Percentiles rank a stretch among this genome's conserved stretches.
These are phyloP conservation scores for Acer campestre DNA, from an alignment of 345 rosid species.

Conservation along the genomic window DNA sequence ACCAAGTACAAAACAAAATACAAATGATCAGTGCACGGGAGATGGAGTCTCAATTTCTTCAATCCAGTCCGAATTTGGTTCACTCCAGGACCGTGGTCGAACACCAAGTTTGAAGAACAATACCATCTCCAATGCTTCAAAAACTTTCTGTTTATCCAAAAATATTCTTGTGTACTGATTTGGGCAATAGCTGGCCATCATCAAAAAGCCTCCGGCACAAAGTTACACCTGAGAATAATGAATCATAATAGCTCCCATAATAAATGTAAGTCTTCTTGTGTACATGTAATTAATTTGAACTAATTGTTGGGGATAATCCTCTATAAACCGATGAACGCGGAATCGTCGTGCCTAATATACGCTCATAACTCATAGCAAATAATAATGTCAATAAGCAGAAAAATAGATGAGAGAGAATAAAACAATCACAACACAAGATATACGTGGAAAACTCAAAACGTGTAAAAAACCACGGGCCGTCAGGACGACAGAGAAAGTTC, in stretches of 20 bases:
- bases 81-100: constrained; percentile 84
- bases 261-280: neutral
- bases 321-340: no score
- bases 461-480: no score
- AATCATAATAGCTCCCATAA: neutral
- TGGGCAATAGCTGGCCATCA: constrained; percentile 5
- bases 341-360: no score
- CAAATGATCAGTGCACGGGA: constrained; percentile 18
- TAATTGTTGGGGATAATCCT: no score
- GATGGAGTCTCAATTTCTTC: constrained; percentile 43
- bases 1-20: neutral
- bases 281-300: no score
- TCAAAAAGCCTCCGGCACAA: constrained; percentile 7
- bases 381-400: no score
- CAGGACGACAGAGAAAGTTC: no score
- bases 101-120: constrained; percentile 60
- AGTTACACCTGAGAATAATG: neutral
- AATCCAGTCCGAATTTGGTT: constrained; percentile 64
- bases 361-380: no score
- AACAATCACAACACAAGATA: no score
- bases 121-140: constrained; percentile 69
- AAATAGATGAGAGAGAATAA: no score
- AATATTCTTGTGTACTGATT: neutral
- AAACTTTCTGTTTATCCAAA: no score
- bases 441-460: no score